A percentile compares a stretch with the other conserved stretches of the same genome.
Evolutionary conservation across 805 yeast genomes (phyloP).

Genomic region (Pichia pseudocactophila): DNA sequence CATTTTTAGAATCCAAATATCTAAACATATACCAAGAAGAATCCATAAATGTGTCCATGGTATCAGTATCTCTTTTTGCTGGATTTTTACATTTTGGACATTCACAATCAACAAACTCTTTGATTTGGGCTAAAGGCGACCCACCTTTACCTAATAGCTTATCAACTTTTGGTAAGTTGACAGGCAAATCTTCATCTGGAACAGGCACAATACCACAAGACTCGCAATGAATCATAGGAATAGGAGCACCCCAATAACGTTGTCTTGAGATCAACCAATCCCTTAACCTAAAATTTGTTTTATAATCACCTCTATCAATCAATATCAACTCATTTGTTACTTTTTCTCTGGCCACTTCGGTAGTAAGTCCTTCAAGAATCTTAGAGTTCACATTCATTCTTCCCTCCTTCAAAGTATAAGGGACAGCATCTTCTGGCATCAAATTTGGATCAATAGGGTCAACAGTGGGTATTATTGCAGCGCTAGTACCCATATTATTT

Average conservation of each 20-base stretch:
- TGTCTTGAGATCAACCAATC: constrained; percentile 96
- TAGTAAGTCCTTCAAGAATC: constrained; percentile 40
- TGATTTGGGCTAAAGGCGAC: constrained; percentile 61
- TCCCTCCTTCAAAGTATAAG: constrained; percentile 38
- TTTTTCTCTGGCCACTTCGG: constrained; percentile 41
- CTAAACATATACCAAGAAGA: constrained; percentile 95
- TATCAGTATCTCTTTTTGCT: constrained; percentile 88
- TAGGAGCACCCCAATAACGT: constrained; percentile 98
- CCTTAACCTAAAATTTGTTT: constrained; percentile 56
- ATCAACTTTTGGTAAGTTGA: constrained; percentile 54
- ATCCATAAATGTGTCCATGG: constrained; percentile 98
- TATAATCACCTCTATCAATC: constrained; percentile 33
- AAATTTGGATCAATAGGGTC: constrained; percentile 26
- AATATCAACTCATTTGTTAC: constrained; percentile 36
- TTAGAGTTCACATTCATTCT: constrained; percentile 40
- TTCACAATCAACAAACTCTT: constrained; percentile 57
- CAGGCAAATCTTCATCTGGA: constrained; percentile 82
- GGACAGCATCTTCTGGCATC: constrained; percentile 14
- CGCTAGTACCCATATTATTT: constrained; percentile 40
- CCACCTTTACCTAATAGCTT: constrained; percentile 38
- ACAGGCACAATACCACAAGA: constrained; percentile 88
- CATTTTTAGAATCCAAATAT: constrained; percentile 66
- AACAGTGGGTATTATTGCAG: constrained; percentile 35
- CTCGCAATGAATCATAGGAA: constrained; percentile 85
- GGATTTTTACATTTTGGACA: constrained; percentile 75